Percentiles rank a stretch among this genome's conserved stretches.
Conservation (phyloP, 768 basidiomycete genomes). For the Cyclocybe cylindracea region DNA sequence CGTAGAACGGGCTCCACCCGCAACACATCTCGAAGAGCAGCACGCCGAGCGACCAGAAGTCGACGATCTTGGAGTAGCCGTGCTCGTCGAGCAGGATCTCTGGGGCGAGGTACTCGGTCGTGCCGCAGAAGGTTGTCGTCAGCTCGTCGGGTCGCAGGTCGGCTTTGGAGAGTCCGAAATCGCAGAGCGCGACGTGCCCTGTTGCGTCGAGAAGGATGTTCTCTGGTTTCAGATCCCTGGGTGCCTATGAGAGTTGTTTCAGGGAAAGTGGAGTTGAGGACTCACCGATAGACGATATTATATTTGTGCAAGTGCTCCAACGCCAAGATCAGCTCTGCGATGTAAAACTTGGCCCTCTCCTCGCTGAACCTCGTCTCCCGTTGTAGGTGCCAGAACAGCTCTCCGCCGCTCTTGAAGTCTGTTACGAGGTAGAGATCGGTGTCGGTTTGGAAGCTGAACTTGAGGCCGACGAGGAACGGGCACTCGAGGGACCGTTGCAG, state of each 20-base stretch:
- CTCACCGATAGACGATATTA: conserved; percentile 90
- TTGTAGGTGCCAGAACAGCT: conserved; percentile 98
- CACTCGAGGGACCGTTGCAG: conserved; percentile 90
- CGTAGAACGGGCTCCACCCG: conserved; percentile 99
- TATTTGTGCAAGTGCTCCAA: conserved; percentile 98
- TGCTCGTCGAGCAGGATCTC: conserved; percentile 99
- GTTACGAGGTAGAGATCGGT: conserved; percentile 94
- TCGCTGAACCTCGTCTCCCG: conserved; percentile 92
- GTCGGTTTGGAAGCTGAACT: conserved; percentile 98
- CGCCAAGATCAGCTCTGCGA: conserved; percentile 93
- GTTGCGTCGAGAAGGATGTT: conserved; percentile 98
- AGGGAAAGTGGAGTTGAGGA: conserved; percentile 14
- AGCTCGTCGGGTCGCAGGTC: conserved; percentile 91
- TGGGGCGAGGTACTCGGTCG: conserved; percentile 97
- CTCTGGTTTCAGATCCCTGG: conserved; percentile 94
- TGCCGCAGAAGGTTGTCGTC: conserved; percentile 99
- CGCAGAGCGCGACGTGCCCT: conserved; percentile 96
- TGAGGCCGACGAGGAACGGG: conserved; percentile 97
- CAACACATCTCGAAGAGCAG: conserved; percentile 99
- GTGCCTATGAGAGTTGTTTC: conserved; percentile 2
- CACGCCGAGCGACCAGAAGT: conserved; percentile 97
- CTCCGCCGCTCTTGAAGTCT: conserved; percentile 98
- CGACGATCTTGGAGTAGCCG: conserved; percentile 97
- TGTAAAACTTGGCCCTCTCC: conserved; percentile 93
- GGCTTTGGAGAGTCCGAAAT: conserved; percentile 97